Evolutionary conservation across 78 protist genomes (phyloP), one percentile per base, ranked within the genome.

Genomic region (Mantamonas sphyraenae): DNA sequence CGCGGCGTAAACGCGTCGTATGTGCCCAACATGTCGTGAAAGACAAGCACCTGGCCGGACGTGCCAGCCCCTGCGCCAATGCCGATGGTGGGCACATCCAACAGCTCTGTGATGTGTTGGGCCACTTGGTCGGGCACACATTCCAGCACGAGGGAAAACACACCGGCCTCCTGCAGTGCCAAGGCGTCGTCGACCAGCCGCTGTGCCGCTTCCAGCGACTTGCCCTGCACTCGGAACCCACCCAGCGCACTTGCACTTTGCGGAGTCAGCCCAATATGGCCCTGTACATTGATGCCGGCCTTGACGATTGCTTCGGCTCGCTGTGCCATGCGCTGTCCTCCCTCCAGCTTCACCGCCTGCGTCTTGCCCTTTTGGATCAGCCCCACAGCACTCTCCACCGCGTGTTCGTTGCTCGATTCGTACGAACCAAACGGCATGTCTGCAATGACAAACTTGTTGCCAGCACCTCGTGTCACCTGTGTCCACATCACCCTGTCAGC

Each of bases 371-470:
- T 82, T n/a, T 16, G 33, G 14, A 19, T 8, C 19, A 12, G 69
- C 26, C 94, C 68, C 45, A 82, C 53, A 9, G 94, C 97, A 66
- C 78, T 87, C 26, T 53, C 58, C 33, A 85, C 81, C 1, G 94
- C 94, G n/a, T 78, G 79, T 3, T 69, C 57, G 1, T 71, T 45
- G 3, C 74, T 56, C 0, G 61, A 59, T 38, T 90, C 87, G 56
- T 76, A 93, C 45, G 82, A 66, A 17, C 97, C 97, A 28, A 89
- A 93, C 56, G 97, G 97, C 88, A 93, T 84, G 58, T 93, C 97
- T 57, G 92, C 95, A 35, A 93, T 77, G 19, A 90, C 79, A 57
- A 90, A 83, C 22, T 85, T 40, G 16, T 68, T 10, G 2, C 22
- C 19, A 1, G 68, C 28, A 12, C 95, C 97, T 2, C 82, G 56